These are phyloP conservation scores for Zygosaccharomyces rouxii DNA, from an alignment of 805 yeast genomes.

Conservation along the genomic window DNA sequence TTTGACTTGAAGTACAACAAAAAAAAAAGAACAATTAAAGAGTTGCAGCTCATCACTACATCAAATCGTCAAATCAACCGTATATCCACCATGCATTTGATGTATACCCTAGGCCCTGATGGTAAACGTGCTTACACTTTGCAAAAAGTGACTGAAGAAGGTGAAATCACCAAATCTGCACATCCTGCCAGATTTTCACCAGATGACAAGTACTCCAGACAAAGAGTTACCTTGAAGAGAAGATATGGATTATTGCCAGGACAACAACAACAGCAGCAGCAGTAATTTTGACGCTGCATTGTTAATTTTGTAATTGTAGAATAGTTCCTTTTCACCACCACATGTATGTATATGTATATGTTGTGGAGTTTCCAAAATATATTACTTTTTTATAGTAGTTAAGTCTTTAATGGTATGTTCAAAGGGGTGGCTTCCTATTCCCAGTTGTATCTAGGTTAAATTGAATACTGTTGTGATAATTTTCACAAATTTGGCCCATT, in stretches of 20 bases:
- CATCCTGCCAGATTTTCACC: constrained; percentile 99
- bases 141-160: constrained; percentile 70
- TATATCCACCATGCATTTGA: constrained; percentile 78
- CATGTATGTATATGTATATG: background rate
- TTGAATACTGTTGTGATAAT: constrained; percentile 63
- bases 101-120: constrained; percentile 93
- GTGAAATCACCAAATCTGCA: constrained; percentile 97
- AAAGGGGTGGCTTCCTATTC: constrained; percentile 40
- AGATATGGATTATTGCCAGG: constrained; percentile 87
- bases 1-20: background rate
- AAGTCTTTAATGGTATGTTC: background rate
- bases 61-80: background rate
- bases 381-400: background rate
- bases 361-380: background rate
- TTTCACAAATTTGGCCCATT: constrained; percentile 74
- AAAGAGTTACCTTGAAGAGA: constrained; percentile 96
- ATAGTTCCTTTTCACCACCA: background rate
- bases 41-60: background rate
- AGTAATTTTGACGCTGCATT: background rate
- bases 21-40: background rate
- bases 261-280: constrained; percentile 42
- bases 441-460: constrained; percentile 66
- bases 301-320: constrained; percentile 3
- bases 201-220: constrained; percentile 98
- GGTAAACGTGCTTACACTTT: constrained; percentile 96